Base-by-base conservation (phyloP, 108 stramenopile species). In the Fistulifera pelliculosa region DNA sequence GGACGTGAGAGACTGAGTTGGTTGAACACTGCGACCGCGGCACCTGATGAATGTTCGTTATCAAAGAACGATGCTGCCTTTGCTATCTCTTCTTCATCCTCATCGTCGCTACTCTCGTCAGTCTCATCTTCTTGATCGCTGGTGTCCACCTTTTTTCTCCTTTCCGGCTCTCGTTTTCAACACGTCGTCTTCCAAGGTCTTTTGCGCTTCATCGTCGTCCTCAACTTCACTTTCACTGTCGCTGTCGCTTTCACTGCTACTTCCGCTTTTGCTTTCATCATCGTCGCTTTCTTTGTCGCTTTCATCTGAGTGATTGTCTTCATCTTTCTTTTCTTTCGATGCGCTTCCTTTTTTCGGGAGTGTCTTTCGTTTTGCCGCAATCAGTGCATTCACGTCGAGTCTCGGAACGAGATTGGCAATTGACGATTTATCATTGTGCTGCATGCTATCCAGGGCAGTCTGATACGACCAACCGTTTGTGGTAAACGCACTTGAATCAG, bases 1-100 rank as follows among this genome's bases (percentile, higher is more conserved):
- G 96, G 96, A 21, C 97, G 78, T 21, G 93, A 96, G 7, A 99
- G 68, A 50, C 90, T 87, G 16, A 99, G 79, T 60, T 95, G 79
- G 13, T 83, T 63, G 74, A 98, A 98, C 14, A 78, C 68, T 49
- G 82, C 77, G 31, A 85, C 69, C 16, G 58, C 49, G 1, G 52
- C 67, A 0, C 18, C 28, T 11, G 24, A 45, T 43, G 18, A 42
- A 17, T 17, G 44, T 27, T 70, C 59, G 23, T 54, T 24, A 65
- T 85, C 88, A 50, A 90, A 90, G 42, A 74, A 90, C 18, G 75
- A 63, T 3, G 77, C 83, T 12, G 78, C 88, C 60, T 86, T 90
- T 44, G 63, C 68, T 0, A 72, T 77, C 53, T 78, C 85, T 48
- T 79, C 70, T 24, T 74, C 68, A 22, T 80, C 79, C 27, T 79